Evolutionary conservation across 371 early-diverging fungal genomes (phyloP), one percentile per base, ranked within the genome.

Genomic region (Cokeromyces recurvatus): DNA sequence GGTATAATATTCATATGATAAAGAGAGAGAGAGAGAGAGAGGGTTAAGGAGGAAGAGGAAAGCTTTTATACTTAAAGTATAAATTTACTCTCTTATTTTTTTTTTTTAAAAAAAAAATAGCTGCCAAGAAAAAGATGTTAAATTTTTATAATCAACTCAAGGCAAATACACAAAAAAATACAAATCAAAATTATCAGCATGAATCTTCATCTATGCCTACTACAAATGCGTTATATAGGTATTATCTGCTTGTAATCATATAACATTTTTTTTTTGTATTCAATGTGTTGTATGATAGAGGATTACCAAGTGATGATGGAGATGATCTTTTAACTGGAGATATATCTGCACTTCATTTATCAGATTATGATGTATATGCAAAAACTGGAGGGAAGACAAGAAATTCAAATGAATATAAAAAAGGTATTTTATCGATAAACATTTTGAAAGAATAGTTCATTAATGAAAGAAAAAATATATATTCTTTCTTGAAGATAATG

Each of bases 81-180:
- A n/a, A n/a, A 41, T 40, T 38, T 4, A 43, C 6, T 25, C 19
- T 4, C 22, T 23, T n/a, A 16, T 14, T 12, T 12, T 14, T 1
- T 7, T 11, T 46, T 25, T 10, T n/a, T 20, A 10, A 15, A 31
- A 31, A 15, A 34, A 19, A 19, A 10, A 9, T 43, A 74, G 75
- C 64, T 53, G 75, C 75, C 43, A 74, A 74, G 57, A 71, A 71
- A 37, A 74, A 74, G 46, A 58, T 71, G 31, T 39, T 74, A 46
- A 69, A 74, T 46, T 43, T 68, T 12, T 74, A 68, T 38, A 67
- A 63, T 31, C 74, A 74, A 32, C 47, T 74, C 42, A 65, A 63
- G 43, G 62, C 68, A 23, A 59, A 56, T 15, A 51, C 66, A 27
- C 52, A 51, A 16, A 57, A 54, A 16, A 57, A 39, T 24, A 51